Evolutionary conservation across 148 eudicot species (phyloP).

Genomic region (Fagopyrum tataricum): DNA sequence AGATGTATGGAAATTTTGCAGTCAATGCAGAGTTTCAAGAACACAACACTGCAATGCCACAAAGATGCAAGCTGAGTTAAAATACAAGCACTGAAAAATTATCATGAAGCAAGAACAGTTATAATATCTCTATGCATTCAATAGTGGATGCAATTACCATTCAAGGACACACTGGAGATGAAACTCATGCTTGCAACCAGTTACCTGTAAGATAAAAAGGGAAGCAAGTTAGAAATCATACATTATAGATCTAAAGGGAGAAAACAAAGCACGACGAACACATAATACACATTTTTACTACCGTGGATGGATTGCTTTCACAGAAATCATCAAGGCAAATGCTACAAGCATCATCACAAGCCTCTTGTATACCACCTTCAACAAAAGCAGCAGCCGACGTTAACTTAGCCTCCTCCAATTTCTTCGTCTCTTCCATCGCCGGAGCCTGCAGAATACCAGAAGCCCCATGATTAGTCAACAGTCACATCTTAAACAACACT

Average conservation of each 20-base stretch:
- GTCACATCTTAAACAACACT: background rate
- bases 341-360: constrained; percentile 82
- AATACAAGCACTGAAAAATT: background rate
- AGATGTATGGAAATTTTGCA: background rate
- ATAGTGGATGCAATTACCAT: constrained; percentile 43
- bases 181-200: constrained; percentile 91
- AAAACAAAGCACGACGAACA: background rate
- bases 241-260: background rate
- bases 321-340: constrained; percentile 73
- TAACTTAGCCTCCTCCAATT: constrained; percentile 49
- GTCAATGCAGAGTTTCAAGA: background rate
- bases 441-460: constrained; percentile 17
- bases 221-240: constrained; percentile 9
- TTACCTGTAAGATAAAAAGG: constrained; percentile 41
- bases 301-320: constrained; percentile 75
- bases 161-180: constrained; percentile 99
- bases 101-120: background rate
- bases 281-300: constrained; percentile 16
- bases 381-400: constrained; percentile 85
- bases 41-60: background rate
- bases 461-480: constrained; percentile 7
- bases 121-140: background rate
- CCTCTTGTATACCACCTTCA: constrained; percentile 77
- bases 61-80: background rate
- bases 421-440: constrained; percentile 43